These are phyloP conservation scores for Aspergillus panamensis DNA, from an alignment of 495 filamentous ascomycete genomes.

Conservation along the genomic window DNA sequence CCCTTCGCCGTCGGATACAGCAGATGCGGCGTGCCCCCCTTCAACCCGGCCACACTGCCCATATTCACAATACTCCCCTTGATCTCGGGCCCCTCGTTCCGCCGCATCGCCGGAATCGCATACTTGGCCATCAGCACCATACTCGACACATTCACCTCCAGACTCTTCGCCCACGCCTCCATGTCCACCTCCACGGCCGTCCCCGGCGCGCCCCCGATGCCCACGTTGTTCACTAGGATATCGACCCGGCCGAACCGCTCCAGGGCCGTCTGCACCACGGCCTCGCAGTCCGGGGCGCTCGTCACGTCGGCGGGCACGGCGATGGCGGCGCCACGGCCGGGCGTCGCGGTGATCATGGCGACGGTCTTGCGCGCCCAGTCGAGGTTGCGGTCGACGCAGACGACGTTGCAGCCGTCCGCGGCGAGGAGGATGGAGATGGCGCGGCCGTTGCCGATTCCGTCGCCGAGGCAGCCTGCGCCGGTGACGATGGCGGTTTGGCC, in stretches of 20 bases:
- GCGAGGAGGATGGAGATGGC: conserved; percentile 57
- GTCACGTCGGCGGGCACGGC: conserved; percentile 50
- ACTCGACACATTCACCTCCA: conserved; percentile 56
- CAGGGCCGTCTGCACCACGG: conserved; percentile 36
- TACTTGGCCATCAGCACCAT: conserved; percentile 58
- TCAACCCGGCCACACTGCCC: conserved; percentile 52
- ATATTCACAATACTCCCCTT: conserved; percentile 55
- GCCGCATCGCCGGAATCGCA: conserved; percentile 51
- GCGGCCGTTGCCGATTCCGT: conserved; percentile 57
- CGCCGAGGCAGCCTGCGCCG: conserved; percentile 51
- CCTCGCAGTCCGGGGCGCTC: conserved; percentile 41
- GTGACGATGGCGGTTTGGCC: conserved; percentile 58
- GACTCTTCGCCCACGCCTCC: conserved; percentile 47
- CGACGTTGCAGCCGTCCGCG: conserved; percentile 49
- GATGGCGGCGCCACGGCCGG: conserved; percentile 29
- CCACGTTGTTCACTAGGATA: conserved; percentile 57
- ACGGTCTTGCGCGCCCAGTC: conserved; percentile 47
- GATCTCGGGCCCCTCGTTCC: conserved; percentile 31
- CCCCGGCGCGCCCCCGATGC: conserved; percentile 49
- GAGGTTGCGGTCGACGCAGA: conserved; percentile 50
- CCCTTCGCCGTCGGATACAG: conserved; percentile 62
- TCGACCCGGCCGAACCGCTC: conserved; percentile 47
- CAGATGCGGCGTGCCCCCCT: conserved; percentile 55
- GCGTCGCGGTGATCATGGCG: conserved; percentile 37
- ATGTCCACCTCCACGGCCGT: conserved; percentile 54